A percentile compares a stretch with the other conserved stretches of the same genome.
Evolutionary conservation across 129 eudicot species (phyloP).

Genomic region (Flaveria trinervia): DNA sequence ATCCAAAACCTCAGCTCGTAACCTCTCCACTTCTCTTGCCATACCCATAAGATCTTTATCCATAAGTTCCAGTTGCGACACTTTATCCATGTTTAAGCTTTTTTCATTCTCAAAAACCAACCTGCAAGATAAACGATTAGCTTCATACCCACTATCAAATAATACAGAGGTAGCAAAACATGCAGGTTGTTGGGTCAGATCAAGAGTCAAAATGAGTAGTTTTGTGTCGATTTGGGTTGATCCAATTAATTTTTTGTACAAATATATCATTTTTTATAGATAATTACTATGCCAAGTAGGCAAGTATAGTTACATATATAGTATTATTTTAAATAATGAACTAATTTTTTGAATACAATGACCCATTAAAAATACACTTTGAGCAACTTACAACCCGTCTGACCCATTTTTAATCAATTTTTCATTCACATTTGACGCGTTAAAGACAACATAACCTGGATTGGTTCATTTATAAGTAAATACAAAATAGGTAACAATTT

Average conservation of each 20-base stretch:
- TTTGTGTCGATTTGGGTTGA: background rate
- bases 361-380: background rate
- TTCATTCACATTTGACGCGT: background rate
- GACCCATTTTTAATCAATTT: background rate
- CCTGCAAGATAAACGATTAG: conserved; percentile 34
- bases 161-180: conserved; percentile 6
- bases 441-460: background rate
- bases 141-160: conserved; percentile 11
- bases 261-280: background rate
- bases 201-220: background rate
- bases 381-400: background rate
- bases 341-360: background rate
- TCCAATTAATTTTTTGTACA: background rate
- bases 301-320: background rate
- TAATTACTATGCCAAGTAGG: background rate
- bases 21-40: conserved; percentile 62
- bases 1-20: conserved; percentile 59
- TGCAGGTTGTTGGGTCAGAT: background rate
- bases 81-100: conserved; percentile 62
- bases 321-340: background rate
- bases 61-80: conserved; percentile 58
- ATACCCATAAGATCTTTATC: conserved; percentile 67
- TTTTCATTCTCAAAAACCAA: conserved; percentile 70
- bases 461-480: conserved; percentile 6
- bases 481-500: background rate